Evolutionary conservation across 495 filamentous ascomycete species (phyloP), one percentile per base, ranked within the genome.

Genomic region (Talaromyces ruber): DNA sequence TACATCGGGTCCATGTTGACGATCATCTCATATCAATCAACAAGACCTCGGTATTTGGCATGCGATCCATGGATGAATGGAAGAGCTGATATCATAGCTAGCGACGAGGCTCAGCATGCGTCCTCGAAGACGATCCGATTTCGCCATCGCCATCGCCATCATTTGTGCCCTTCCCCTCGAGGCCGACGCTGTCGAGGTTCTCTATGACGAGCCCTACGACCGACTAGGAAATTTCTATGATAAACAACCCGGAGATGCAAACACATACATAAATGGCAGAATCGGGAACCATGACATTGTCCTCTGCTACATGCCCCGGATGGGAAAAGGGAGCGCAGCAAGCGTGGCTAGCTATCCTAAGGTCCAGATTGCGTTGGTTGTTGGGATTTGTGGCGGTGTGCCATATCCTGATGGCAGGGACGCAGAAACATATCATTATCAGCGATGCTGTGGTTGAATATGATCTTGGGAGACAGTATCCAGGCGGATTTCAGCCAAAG

Each of bases 261-360:
- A 79, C 64, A 47, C 56, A 3, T 80, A 80, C 55, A 70, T 63
- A 2, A 66, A 64, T 5, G 76, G 77, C 0, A 63, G 63, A 0
- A 73, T 79, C 5, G 67, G 66, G 1, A 61, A 63, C 6, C 64
- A 75, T 57, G 65, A 79, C 62, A 69, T 78, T 14, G 74, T 77
- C 21, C 62, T 76, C 18, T 65, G 63, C 6, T 58, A 64, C n/a
- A 67, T 76, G 57, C 62, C 70, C 4, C 53, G 61, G 25, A 74
- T 74, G 69, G 74, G 73, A 18, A 75, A 67, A 16, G 61, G 9
- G 24, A 66, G 6, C 55, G 67, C 74, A 9, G 68, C 72, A 14
- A 29, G 39, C 12, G 67, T 59, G 11, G 55, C 67, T 8, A 68
- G 64, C 60, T 66, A 64, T 57, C 24, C 29, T 11, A 26, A 52